These are phyloP conservation scores for Globisporangium ultimum DNA, from an alignment of 352 stramenopile species.

Conservation along the genomic window DNA sequence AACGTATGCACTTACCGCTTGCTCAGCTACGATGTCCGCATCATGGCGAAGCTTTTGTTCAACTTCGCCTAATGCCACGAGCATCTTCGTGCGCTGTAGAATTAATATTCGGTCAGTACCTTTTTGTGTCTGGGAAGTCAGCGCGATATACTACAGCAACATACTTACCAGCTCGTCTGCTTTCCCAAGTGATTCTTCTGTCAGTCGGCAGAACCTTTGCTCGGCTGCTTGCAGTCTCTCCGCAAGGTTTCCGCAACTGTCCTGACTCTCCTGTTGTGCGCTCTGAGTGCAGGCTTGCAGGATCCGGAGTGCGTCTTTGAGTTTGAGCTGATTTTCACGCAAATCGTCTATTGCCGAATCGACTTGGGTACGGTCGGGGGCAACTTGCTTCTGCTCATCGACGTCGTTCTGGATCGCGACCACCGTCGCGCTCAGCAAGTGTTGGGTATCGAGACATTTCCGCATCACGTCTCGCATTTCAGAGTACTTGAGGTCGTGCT, in stretches of 20 bases:
- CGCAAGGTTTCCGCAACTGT: conserved; percentile 22
- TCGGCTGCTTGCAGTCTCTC: conserved; percentile 39
- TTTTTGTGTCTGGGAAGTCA: background rate
- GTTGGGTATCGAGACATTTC: conserved; percentile 59
- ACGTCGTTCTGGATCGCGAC: conserved; percentile 54
- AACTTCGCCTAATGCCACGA: conserved; percentile 31
- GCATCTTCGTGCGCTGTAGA: conserved; percentile 25
- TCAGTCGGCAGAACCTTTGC: conserved; percentile 35
- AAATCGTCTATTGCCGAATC: conserved; percentile 37
- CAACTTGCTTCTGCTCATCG: conserved; percentile 28
- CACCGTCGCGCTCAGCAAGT: conserved; percentile 53
- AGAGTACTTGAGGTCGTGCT: conserved; percentile 14
- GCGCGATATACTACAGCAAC: background rate
- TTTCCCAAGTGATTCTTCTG: conserved; percentile 26
- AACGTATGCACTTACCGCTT: conserved; percentile 22
- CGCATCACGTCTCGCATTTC: conserved; percentile 42
- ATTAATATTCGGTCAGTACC: background rate
- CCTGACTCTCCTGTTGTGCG: conserved; percentile 28
- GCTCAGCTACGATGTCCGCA: conserved; percentile 26
- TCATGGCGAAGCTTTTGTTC: conserved; percentile 38
- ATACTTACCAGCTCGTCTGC: conserved; percentile 47
- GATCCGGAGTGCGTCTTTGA: conserved; percentile 45
- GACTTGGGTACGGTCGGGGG: conserved; percentile 3
- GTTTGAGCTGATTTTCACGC: conserved; percentile 36
- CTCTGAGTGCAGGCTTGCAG: conserved; percentile 46